Percentiles rank a stretch among this genome's conserved stretches.
phyloP scores from a whole-genome alignment of 108 stramenopile genomes.

The Cylindrotheca closterium region DNA sequence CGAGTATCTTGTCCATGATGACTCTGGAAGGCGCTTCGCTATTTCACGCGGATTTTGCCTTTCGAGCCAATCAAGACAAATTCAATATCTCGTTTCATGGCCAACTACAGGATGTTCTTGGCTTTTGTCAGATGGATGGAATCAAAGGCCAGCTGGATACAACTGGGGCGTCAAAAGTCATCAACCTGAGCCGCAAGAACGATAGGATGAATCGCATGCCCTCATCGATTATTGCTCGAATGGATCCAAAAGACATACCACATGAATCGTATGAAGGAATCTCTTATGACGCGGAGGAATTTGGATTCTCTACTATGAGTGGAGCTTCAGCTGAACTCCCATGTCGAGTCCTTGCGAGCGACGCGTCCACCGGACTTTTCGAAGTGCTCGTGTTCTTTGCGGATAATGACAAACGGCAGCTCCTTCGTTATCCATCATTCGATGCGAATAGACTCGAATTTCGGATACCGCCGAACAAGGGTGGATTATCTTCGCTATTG shows the following conservation, averaged over 20 bases:
- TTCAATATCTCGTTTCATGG: not conserved
- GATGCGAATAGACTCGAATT: not conserved
- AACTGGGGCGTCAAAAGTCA: not conserved
- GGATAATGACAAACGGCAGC: not conserved
- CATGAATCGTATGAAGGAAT: not conserved
- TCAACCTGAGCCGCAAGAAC: not conserved
- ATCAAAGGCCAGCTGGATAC: not conserved
- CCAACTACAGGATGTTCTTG: not conserved
- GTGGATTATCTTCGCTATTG: not conserved
- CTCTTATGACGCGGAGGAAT: not conserved
- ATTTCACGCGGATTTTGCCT: not conserved
- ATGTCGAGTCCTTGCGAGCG: constrained; percentile 1
- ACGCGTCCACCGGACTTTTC: not conserved
- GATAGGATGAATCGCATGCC: not conserved
- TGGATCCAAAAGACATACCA: not conserved
- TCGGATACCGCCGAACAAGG: not conserved
- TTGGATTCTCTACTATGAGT: not conserved
- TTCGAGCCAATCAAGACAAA: not conserved
- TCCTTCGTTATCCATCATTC: not conserved
- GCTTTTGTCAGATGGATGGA: not conserved
- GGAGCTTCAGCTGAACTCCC: not conserved
- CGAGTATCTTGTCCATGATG: constrained; percentile 11
- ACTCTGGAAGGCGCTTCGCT: constrained; percentile 1
- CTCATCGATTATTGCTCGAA: not conserved
- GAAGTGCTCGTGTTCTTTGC: not conserved